These are phyloP conservation scores for Exophiala alcalophila DNA, from an alignment of 2,329 filamentous ascomycete species.

Conservation along the genomic window DNA sequence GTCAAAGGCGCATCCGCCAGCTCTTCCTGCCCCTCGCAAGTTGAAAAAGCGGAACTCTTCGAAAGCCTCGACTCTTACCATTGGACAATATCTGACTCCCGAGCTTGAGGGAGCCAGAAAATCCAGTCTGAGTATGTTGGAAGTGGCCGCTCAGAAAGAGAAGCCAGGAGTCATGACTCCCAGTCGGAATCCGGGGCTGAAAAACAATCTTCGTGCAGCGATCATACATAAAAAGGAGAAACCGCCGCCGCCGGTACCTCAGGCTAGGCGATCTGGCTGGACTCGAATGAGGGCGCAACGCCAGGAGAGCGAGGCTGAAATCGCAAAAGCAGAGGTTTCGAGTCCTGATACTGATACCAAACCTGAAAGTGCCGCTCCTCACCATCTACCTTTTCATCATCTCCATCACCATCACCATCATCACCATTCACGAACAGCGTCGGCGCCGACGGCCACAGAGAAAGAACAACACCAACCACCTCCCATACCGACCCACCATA, in stretches of 20 bases:
- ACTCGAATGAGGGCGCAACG: slow-evolving; percentile 16
- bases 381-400: slow-evolving; percentile 7
- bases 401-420: slow-evolving; percentile 14
- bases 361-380: neutral
- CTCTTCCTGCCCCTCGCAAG: slow-evolving; percentile 47
- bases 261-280: slow-evolving; percentile 32
- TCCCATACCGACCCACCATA: slow-evolving; percentile 19
- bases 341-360: slow-evolving; percentile 1
- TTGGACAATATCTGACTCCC: slow-evolving; percentile 31
- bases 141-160: slow-evolving; percentile 76
- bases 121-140: slow-evolving; percentile 71
- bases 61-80: slow-evolving; percentile 30
- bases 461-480: slow-evolving; percentile 14
- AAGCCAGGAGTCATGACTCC: slow-evolving; percentile 80
- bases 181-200: slow-evolving; percentile 51
- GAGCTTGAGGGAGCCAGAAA: slow-evolving; percentile 62
- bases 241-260: slow-evolving; percentile 30
- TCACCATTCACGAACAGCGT: neutral
- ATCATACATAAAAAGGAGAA: slow-evolving; percentile 30
- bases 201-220: slow-evolving; percentile 26
- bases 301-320: slow-evolving; percentile 17
- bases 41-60: slow-evolving; percentile 34
- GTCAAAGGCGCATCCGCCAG: slow-evolving; percentile 35
- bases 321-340: slow-evolving; percentile 10
- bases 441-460: slow-evolving; percentile 3